Evolutionary conservation across 2,329 filamentous ascomycete species (phyloP), one percentile per base, ranked within the genome.

Genomic region (Xylaria arbuscula): DNA sequence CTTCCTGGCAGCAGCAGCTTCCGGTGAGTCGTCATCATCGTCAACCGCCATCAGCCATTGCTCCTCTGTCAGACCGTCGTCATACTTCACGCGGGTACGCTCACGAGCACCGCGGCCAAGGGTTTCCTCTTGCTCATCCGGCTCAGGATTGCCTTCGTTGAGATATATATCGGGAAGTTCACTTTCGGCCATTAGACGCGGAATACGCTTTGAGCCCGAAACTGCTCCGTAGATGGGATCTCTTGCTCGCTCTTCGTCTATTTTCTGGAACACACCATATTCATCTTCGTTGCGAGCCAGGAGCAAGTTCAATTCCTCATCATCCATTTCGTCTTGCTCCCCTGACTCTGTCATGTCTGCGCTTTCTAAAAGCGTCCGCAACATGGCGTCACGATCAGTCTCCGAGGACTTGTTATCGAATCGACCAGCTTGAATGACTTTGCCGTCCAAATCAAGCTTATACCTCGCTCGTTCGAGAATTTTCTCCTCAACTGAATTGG

Each of bases 341-440:
- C 87, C 85, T 28, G 82, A 80, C 73, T 91, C 89, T 0, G 88
- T 86, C 82, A 90, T 85, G 66, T 92, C 91, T 8, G 94, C 89
- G 67, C 91, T 92, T 80, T 99, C 96, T 69, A 99, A 86, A 77
- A 99, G 89, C 57, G 97, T 97, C 76, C 96, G 90, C 74, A 99
- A 85, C 89, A 99, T 95, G 51, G 96, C 95, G 77, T 99, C 96
- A 86, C 96, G 93, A 81, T 99, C 96, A 63, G 97, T 97, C 79
- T 98, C 96, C 0, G 96, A 98, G 1, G 96, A 99, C 79, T 98
- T 99, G 84, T 99, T 98, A 76, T 99, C 96, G 83, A 99, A 99
- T 79, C 97, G 97, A 89, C 96, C 96, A 68, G 96, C 96, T 80
- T 99, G 96, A 75, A 99, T 99, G 78, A 99, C 94, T 82, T 99